These are phyloP conservation scores for Paramecium tetraurelia DNA, from an alignment of 73 alveolate species.

Conservation along the genomic window DNA sequence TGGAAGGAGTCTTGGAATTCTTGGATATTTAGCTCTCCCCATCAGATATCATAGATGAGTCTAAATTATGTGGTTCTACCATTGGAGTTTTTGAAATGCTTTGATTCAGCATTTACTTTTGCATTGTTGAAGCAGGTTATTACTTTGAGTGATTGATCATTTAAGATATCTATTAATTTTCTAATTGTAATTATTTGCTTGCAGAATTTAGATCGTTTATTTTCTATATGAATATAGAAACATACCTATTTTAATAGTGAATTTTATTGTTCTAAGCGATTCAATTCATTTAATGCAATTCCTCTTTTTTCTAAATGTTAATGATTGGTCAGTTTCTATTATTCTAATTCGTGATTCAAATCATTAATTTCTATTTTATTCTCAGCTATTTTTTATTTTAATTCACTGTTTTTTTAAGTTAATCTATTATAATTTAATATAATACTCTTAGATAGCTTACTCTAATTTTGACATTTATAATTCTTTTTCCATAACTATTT, in stretches of 20 bases:
- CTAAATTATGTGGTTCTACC: background rate
- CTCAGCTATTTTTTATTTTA: background rate
- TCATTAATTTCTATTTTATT: background rate
- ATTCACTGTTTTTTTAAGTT: background rate
- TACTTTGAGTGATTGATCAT: background rate
- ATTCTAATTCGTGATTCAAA: background rate
- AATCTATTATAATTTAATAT: background rate
- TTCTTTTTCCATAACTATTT: slow-evolving; percentile 3
- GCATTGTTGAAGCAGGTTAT: background rate
- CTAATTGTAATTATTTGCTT: background rate
- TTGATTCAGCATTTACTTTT: background rate
- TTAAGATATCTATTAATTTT: background rate
- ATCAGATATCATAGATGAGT: background rate
- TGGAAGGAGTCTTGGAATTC: background rate
- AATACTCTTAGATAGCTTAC: background rate
- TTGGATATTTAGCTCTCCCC: background rate
- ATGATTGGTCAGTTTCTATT: background rate
- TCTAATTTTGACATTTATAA: background rate
- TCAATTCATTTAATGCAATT: background rate
- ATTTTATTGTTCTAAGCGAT: background rate
- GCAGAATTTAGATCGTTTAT: background rate
- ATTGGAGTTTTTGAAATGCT: background rate
- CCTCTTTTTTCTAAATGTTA: background rate
- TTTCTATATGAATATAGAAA: background rate
- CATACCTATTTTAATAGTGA: background rate